phyloP scores from a whole-genome alignment of 768 basidiomycete species.

The Omphalotus guepiniiformis region DNA sequence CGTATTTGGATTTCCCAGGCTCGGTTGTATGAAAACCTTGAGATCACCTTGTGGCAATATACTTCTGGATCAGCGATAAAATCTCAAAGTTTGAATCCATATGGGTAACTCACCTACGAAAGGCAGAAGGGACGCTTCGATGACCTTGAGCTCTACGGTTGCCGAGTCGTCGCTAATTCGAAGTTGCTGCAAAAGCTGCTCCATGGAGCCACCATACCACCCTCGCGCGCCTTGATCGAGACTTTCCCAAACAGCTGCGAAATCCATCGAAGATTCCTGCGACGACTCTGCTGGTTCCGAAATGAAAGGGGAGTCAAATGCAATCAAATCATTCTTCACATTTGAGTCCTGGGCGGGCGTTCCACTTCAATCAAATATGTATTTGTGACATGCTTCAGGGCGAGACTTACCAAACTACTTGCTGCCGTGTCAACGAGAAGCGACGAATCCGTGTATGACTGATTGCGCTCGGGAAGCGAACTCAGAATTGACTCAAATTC shows the following conservation, averaged over 20 bases:
- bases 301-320: conserved; percentile 69
- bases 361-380: not conserved
- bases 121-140: conserved; percentile 47
- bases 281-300: conserved; percentile 36
- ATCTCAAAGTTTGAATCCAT: conserved; percentile 1
- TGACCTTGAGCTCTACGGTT: conserved; percentile 40
- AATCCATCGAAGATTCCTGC: conserved; percentile 6
- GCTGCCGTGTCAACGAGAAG: no score
- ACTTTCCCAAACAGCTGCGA: conserved; percentile 49
- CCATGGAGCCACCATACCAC: conserved; percentile 61
- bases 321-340: conserved; percentile 52
- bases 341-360: not conserved
- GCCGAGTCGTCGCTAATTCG: conserved; percentile 34
- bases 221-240: conserved; percentile 51
- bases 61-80: conserved; percentile 10
- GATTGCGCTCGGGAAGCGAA: conserved; percentile 20
- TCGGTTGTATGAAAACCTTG: conserved; percentile 47
- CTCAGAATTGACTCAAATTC: conserved; percentile 27
- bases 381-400: no score
- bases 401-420: no score
- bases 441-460: not conserved
- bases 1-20: conserved; percentile 8
- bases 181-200: conserved; percentile 48
- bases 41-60: conserved; percentile 49
- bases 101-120: conserved; percentile 47